A percentile compares a stretch with the other conserved stretches of the same genome.
Evolutionary conservation across 257 asterid genomes (phyloP).

Genomic region (Solanum pinnatisectum): DNA sequence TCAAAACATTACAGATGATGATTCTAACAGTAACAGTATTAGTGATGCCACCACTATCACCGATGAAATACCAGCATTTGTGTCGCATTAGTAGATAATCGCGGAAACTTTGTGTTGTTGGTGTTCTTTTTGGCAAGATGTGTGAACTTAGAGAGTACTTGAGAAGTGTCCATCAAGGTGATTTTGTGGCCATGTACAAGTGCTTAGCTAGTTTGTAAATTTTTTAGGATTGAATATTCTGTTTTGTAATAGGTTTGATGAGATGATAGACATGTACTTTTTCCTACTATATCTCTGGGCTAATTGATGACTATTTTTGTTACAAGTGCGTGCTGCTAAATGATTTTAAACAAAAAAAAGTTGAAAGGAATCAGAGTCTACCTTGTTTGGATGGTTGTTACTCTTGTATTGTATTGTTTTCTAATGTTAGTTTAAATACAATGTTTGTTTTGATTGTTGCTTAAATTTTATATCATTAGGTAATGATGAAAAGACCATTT

Average conservation of each 20-base stretch:
- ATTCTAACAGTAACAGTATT: slow-evolving; percentile 28
- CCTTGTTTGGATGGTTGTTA: too few species aligned
- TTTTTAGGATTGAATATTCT: background rate
- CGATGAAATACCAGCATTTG: slow-evolving; percentile 23
- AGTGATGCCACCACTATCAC: slow-evolving; percentile 57
- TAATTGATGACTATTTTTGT: background rate
- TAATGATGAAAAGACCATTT: too few species aligned
- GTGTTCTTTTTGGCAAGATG: background rate
- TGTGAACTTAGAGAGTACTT: background rate
- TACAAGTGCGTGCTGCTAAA: background rate
- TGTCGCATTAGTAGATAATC: background rate
- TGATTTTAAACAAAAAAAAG: background rate
- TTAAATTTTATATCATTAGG: too few species aligned
- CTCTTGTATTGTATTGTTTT: too few species aligned
- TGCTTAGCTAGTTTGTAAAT: background rate
- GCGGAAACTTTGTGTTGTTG: background rate
- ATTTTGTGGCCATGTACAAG: background rate
- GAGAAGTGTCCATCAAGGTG: background rate
- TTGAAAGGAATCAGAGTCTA: background rate
- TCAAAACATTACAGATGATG: background rate
- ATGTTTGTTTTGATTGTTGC: too few species aligned
- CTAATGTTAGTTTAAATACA: too few species aligned
- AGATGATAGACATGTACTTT: background rate
- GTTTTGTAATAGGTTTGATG: background rate
- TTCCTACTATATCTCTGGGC: background rate